Evolutionary conservation across 345 rosid species (phyloP).

Genomic region (Pistacia atlantica): DNA sequence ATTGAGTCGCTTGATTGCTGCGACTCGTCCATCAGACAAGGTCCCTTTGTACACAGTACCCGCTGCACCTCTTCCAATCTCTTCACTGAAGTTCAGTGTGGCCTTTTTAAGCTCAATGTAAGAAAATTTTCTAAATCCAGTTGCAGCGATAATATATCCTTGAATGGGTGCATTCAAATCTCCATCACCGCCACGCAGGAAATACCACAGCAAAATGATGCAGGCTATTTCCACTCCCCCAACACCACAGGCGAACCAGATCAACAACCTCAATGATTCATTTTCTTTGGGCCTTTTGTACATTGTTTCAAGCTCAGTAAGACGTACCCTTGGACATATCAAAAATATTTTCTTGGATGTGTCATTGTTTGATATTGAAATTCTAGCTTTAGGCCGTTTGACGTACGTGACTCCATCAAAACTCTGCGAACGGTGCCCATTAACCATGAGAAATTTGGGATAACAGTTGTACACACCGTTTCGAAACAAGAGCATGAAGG

Average conservation of each 20-base stretch:
- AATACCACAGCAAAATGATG: constrained; percentile 17
- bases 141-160: constrained; percentile 8
- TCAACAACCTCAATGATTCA: not conserved
- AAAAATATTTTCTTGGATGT: not conserved
- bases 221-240: not conserved
- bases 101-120: constrained; percentile 37
- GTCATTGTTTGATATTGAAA: not conserved
- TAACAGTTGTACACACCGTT: constrained; percentile 18
- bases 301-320: constrained; percentile 1
- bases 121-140: constrained; percentile 25
- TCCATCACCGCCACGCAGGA: not conserved
- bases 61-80: constrained; percentile 43
- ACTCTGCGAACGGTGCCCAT: constrained; percentile 19
- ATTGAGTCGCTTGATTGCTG: constrained; percentile 42
- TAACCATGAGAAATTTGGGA: constrained; percentile 22
- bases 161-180: not conserved
- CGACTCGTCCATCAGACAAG: constrained; percentile 18
- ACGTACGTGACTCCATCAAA: constrained; percentile 23
- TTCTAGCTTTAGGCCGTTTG: constrained; percentile 20
- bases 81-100: constrained; percentile 31
- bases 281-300: not conserved
- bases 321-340: constrained; percentile 9
- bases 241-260: constrained; percentile 3
- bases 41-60: constrained; percentile 39
- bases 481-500: constrained; percentile 12